A percentile compares a stretch with the other conserved stretches of the same genome.
Evolutionary conservation across 225 moss, liverwort and hornwort genomes (phyloP).

Genomic region (Bryum argenteum): DNA sequence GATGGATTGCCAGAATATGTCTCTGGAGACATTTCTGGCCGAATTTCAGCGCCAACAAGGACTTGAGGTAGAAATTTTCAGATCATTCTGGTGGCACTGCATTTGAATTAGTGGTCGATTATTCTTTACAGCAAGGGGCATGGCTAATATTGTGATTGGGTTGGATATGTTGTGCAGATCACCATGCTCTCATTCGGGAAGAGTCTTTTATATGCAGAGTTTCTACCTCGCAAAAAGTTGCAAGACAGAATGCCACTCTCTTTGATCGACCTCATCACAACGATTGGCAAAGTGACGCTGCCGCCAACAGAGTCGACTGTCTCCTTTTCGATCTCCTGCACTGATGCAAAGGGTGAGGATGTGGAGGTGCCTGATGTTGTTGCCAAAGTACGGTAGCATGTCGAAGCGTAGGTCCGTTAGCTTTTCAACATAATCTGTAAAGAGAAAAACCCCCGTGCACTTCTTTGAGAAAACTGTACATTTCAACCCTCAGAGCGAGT

Average conservation of each 20-base stretch:
- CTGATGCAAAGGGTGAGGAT: conserved; percentile 83
- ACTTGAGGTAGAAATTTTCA: conserved; percentile 64
- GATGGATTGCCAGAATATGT: conserved; percentile 94
- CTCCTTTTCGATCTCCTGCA: conserved; percentile 86
- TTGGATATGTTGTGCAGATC: conserved; percentile 57
- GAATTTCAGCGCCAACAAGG: conserved; percentile 98
- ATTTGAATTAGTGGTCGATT: neutral
- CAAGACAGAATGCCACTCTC: conserved; percentile 88
- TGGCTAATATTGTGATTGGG: conserved; percentile 13
- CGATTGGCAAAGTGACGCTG: conserved; percentile 83
- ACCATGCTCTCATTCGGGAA: conserved; percentile 93
- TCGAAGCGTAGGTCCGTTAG: conserved; percentile 11
- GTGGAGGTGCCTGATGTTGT: conserved; percentile 93
- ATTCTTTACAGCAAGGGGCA: neutral
- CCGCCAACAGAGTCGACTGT: conserved; percentile 82
- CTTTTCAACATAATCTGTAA: conserved; percentile 50
- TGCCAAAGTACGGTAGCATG: conserved; percentile 73
- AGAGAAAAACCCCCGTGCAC: conserved; percentile 44
- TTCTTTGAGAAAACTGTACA: conserved; percentile 54
- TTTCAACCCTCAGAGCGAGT: conserved; percentile 46
- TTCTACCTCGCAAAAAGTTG: conserved; percentile 85
- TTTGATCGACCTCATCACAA: conserved; percentile 80
- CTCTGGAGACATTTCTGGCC: conserved; percentile 76
- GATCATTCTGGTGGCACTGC: neutral
- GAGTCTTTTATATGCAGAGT: conserved; percentile 95